Percentiles rank a stretch among this genome's conserved stretches.
Evolutionary conservation across 139 green algal genomes (phyloP).

Genomic region (Auxenochlorella protothecoides): DNA sequence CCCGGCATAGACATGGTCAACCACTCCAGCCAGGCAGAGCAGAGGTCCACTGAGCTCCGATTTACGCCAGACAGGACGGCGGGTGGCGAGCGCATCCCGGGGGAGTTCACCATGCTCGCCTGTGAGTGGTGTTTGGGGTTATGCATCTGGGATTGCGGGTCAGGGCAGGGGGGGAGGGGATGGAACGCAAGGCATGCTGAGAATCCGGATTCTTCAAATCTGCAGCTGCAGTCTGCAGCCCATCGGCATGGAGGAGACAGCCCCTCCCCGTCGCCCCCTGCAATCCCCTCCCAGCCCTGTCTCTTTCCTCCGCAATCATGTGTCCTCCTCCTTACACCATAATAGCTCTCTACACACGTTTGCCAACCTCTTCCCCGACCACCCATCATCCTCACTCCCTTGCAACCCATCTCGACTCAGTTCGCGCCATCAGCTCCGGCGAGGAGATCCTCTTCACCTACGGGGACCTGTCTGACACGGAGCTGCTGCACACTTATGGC

Average conservation of each 20-base stretch:
- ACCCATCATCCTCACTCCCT: not conserved
- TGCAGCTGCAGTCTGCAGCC: too few relatives aligned
- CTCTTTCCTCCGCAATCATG: not conserved
- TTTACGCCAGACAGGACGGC: not conserved
- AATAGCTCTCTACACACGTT: too few relatives aligned
- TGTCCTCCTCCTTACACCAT: too few relatives aligned
- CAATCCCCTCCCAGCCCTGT: not conserved
- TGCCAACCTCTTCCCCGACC: not conserved
- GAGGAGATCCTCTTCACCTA: constrained; percentile 58
- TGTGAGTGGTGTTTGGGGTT: not conserved
- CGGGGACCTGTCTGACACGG: constrained; percentile 50
- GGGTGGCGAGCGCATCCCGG: too few relatives aligned
- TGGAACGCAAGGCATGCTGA: not conserved
- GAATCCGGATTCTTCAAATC: too few relatives aligned
- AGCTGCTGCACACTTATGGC: constrained; percentile 64
- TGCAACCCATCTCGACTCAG: constrained; percentile 12
- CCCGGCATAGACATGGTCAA: constrained; percentile 67
- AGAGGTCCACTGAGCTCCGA: constrained; percentile 32
- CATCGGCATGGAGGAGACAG: not conserved
- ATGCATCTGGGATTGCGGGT: not conserved
- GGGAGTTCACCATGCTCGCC: constrained; percentile 1
- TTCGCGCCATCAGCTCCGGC: constrained; percentile 34
- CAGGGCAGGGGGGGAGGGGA: not conserved
- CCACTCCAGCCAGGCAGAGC: constrained; percentile 27
- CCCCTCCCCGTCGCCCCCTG: not conserved